Percentiles rank a stretch among this genome's conserved stretches.
Evolutionary conservation across 352 stramenopile species (phyloP).

Genomic region (Globisporangium heterothallicum): DNA sequence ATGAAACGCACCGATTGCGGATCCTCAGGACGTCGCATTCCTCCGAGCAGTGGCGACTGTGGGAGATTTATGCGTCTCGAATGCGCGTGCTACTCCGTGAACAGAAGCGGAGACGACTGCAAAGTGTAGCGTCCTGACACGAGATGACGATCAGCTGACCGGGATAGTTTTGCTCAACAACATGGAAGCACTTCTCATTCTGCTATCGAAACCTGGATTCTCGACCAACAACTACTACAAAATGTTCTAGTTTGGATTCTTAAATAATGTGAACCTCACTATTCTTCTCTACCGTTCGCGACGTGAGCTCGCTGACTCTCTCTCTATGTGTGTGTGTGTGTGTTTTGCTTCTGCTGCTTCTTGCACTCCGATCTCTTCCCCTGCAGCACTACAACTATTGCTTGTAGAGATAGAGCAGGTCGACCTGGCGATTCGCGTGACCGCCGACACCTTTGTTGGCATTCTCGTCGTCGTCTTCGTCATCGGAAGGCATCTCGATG

Average conservation of each 20-base stretch:
- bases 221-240: too few species aligned
- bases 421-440: conserved; percentile 3
- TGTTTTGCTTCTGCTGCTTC: too few species aligned
- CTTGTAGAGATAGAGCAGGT: conserved; percentile 11
- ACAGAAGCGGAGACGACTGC: background rate
- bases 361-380: background rate
- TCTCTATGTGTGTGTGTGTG: too few species aligned
- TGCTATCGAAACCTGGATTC: too few species aligned
- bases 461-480: conserved; percentile 3
- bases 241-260: too few species aligned
- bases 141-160: background rate
- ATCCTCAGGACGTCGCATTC: conserved; percentile 6
- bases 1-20: conserved; percentile 17
- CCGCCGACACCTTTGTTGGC: background rate
- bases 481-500: conserved; percentile 9
- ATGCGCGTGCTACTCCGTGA: conserved; percentile 15
- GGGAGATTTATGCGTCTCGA: conserved; percentile 19
- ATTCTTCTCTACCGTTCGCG: too few species aligned
- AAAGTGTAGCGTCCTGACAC: background rate
- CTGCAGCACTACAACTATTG: background rate
- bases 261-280: too few species aligned
- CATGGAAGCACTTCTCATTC: too few species aligned
- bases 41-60: conserved; percentile 14
- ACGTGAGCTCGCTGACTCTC: background rate
- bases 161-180: too few species aligned